A percentile compares a stretch with the other conserved stretches of the same genome.
These are phyloP conservation scores for Wickerhamiella spandovensis DNA, from an alignment of 805 yeast species.

Conservation along the genomic window DNA sequence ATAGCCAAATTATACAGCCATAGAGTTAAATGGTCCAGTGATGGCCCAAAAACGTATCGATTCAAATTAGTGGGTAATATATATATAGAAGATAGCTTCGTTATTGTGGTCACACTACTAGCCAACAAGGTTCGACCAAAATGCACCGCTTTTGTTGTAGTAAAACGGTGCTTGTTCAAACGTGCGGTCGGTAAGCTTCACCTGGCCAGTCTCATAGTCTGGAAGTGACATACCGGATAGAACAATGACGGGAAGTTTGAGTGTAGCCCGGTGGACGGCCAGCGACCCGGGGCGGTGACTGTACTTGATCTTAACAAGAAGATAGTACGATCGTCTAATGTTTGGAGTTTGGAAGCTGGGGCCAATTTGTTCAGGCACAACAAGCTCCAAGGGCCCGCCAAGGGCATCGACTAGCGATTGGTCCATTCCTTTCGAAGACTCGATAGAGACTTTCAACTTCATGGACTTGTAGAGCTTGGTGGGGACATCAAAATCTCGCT, in stretches of 20 bases:
- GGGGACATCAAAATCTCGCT: constrained; percentile 3
- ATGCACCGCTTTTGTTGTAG: neutral
- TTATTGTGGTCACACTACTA: too few relatives aligned
- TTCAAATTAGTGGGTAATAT: neutral
- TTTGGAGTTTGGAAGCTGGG: constrained; percentile 49
- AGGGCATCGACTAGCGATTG: neutral
- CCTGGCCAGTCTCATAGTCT: constrained; percentile 17
- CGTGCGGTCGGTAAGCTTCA: constrained; percentile 7
- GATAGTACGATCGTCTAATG: constrained; percentile 32
- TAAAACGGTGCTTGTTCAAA: constrained; percentile 11
- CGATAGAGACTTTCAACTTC: constrained; percentile 9
- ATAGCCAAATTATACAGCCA: too few relatives aligned
- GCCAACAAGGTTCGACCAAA: neutral
- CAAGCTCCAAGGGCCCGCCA: constrained; percentile 22
- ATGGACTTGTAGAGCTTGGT: constrained; percentile 1
- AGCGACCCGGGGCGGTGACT: constrained; percentile 14
- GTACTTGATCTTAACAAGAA: constrained; percentile 22
- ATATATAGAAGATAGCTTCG: neutral
- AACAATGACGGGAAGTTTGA: constrained; percentile 11
- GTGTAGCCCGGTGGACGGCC: constrained; percentile 11
- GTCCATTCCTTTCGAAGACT: neutral
- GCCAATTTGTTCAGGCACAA: constrained; percentile 35
- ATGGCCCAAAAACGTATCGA: neutral
- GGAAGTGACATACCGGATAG: constrained; percentile 18
- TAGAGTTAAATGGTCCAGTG: neutral